Conservation (phyloP, 2,329 filamentous ascomycete species). For the Ambrosiella beaveri region DNA sequence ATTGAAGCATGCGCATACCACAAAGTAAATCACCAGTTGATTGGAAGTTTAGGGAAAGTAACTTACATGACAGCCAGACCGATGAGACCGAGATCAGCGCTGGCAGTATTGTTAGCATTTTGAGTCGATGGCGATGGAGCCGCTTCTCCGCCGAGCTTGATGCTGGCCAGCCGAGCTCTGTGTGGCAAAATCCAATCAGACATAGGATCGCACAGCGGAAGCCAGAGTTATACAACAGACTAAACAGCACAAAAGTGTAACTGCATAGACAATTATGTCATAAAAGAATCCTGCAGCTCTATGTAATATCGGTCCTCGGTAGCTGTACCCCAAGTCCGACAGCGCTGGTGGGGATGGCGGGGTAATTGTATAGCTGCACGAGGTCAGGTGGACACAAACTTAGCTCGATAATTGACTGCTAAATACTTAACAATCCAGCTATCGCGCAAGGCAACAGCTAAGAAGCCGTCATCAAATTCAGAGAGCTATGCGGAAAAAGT, state of each 20-base stretch:
- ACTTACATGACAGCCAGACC: constrained; percentile 78
- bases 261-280: neutral
- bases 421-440: too few species aligned
- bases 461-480: neutral
- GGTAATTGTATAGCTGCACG: neutral
- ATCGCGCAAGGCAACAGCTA: too few species aligned
- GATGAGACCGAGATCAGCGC: constrained; percentile 81
- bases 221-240: neutral
- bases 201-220: neutral
- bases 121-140: constrained; percentile 10
- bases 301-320: neutral
- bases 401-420: too few species aligned
- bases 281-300: neutral
- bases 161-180: constrained; percentile 58
- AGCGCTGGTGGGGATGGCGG: neutral
- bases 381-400: too few species aligned
- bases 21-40: constrained; percentile 2
- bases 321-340: neutral
- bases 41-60: neutral
- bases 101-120: constrained; percentile 41
- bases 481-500: neutral
- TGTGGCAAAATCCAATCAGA: neutral
- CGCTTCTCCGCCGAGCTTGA: constrained; percentile 34
- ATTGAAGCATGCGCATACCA: neutral
- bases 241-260: neutral